Evolutionary conservation across 75 land plant species (phyloP), one percentile per base, ranked within the genome.

Genomic region (Adiantum capillusveneris): DNA sequence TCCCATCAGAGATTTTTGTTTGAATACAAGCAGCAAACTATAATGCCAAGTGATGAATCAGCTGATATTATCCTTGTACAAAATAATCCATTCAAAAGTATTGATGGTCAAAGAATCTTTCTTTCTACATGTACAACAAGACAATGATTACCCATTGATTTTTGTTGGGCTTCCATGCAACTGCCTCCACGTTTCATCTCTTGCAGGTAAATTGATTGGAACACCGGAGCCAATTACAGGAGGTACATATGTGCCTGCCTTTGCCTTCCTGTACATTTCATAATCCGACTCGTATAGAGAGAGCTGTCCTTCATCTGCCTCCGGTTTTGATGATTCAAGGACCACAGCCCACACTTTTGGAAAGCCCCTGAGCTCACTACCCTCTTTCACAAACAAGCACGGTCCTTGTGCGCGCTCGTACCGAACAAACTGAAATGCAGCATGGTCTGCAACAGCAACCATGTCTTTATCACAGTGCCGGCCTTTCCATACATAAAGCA

Each of bases 401-500:
- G 77, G 72, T 17, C 72, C 77, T 7, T 58, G 66, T 0, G 62
- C 80, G 58, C 63, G 72, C 51, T 77, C 80, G 59, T 77, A 77
- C n/a, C 58, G 69, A 24, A 77, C 52, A 17, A 77, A 39, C 56
- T 77, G 80, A 12, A 77, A 74, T n/a, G 73, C 78, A 31, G 58
- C 66, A 6, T 50, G 45, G 21, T 74, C 67, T 21, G 80, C 79
- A 0, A 69, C 72, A n/a, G 31, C 30, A n/a, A 53, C 62, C 72
- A 77, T 68, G 11, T 43, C 49, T 43, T 25, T 42, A 5, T 53
- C 67, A 44, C 65, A 77, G 27, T 37, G 24, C 49, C 60, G 48
- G n/a, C 80, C 80, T 29, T 56, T 56, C 80, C 80, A 77, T 21
- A 77, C 52, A 39, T 75, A 77, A 13, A 77, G 61, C 51, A 59